Percentiles rank a stretch among this genome's conserved stretches.
phyloP scores from a whole-genome alignment of 1,139 yeast species.

The Lizanozyma gosingica region DNA sequence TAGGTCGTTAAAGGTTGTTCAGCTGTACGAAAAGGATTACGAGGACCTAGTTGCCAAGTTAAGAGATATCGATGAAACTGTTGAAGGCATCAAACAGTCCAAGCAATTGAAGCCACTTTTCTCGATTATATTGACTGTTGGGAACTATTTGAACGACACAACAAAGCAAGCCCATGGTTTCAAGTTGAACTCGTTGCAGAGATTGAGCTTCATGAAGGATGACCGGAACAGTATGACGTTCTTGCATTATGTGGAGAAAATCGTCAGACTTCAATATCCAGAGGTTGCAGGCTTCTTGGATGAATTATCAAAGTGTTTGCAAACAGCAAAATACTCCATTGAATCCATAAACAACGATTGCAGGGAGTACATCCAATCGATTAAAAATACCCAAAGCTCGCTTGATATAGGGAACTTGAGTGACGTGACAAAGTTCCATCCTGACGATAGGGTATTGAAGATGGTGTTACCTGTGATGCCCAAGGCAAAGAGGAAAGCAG shows the following conservation, averaged over 20 bases:
- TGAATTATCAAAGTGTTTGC: constrained; percentile 50
- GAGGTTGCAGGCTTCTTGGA: constrained; percentile 49
- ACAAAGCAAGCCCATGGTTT: constrained; percentile 78
- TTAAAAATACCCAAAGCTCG: constrained; percentile 63
- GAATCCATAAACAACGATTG: constrained; percentile 63
- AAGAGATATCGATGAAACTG: constrained; percentile 55
- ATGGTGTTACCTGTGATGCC: constrained; percentile 59
- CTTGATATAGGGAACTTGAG: constrained; percentile 70
- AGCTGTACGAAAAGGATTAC: constrained; percentile 62
- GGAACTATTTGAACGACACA: constrained; percentile 76
- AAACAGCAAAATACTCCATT: constrained; percentile 56
- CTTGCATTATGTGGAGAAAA: constrained; percentile 70
- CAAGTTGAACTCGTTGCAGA: constrained; percentile 63
- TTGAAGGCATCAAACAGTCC: constrained; percentile 51
- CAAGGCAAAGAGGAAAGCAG: constrained; percentile 59
- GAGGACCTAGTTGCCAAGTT: constrained; percentile 55
- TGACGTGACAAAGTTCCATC: constrained; percentile 68
- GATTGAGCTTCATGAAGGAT: constrained; percentile 71
- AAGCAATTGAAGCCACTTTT: constrained; percentile 55
- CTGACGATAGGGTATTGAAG: constrained; percentile 54
- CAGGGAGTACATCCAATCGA: constrained; percentile 43
- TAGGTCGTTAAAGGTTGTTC: constrained; percentile 55
- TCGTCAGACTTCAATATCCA: constrained; percentile 60
- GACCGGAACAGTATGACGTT: constrained; percentile 72
- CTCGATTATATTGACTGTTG: constrained; percentile 71